These are phyloP conservation scores for Graphilbum sp. DNA, from an alignment of 2,329 filamentous ascomycete species.

Conservation along the genomic window DNA sequence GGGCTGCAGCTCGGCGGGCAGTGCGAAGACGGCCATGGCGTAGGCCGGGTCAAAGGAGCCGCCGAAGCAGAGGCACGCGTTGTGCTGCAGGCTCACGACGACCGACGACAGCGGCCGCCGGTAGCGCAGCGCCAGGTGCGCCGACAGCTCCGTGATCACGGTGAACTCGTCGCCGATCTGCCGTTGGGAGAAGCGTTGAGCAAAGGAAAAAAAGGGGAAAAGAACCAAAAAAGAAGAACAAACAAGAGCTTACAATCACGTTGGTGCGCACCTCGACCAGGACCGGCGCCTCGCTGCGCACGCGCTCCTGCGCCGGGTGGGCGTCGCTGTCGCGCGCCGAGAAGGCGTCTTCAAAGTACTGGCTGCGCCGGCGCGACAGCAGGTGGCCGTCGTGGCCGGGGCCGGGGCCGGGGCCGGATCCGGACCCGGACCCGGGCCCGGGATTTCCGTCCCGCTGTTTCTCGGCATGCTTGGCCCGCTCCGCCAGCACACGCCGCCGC, in stretches of 20 bases:
- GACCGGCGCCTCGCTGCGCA: conserved; percentile 39
- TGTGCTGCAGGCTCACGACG: conserved; percentile 60
- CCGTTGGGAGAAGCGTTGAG: not conserved
- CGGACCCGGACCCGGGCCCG: not conserved
- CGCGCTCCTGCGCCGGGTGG: conserved; percentile 24
- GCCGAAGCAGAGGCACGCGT: conserved; percentile 57
- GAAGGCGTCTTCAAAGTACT: conserved; percentile 31
- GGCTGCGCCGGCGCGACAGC: conserved; percentile 17
- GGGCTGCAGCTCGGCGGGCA: conserved; percentile 52
- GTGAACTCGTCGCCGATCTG: conserved; percentile 61
- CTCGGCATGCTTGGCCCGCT: conserved; percentile 1
- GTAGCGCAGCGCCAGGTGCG: conserved; percentile 59
- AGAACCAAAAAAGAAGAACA: not conserved
- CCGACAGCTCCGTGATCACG: conserved; percentile 57
- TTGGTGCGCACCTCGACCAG: conserved; percentile 49
- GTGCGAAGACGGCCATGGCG: conserved; percentile 54
- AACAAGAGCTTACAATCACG: conserved; percentile 32
- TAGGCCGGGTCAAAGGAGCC: conserved; percentile 69
- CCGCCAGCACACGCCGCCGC: conserved; percentile 15
- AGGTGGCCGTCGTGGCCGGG: not conserved
- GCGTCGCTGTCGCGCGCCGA: conserved; percentile 13
- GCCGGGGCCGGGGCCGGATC: no score
- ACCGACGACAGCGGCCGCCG: conserved; percentile 58
- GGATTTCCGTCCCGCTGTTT: not conserved
- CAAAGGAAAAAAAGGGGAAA: not conserved